phyloP scores from a whole-genome alignment of 1,284 basidiomycete genomes.

The Pseudozyma sp. region DNA sequence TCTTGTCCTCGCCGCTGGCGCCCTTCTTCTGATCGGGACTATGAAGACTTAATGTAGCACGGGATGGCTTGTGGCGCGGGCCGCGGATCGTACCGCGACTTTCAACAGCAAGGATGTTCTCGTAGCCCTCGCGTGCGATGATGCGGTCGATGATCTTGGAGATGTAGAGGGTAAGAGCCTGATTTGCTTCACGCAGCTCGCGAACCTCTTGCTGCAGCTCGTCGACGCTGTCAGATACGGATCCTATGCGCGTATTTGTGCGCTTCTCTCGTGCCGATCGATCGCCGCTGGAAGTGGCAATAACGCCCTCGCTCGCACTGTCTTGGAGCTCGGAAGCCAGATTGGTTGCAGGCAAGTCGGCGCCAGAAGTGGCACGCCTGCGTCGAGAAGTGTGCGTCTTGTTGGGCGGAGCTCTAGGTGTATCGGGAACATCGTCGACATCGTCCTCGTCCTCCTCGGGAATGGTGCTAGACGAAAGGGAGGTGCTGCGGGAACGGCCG shows the following conservation, averaged over 20 bases:
- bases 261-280: slow-evolving; percentile 49
- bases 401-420: slow-evolving; percentile 36
- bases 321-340: slow-evolving; percentile 83
- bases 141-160: slow-evolving; percentile 97
- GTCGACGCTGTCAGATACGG: slow-evolving; percentile 35
- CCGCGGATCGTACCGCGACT: slow-evolving; percentile 70
- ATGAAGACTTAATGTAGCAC: slow-evolving; percentile 14
- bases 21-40: slow-evolving; percentile 8
- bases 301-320: slow-evolving; percentile 73
- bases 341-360: slow-evolving; percentile 8
- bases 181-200: slow-evolving; percentile 91
- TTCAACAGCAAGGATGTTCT: slow-evolving; percentile 88
- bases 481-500: slow-evolving; percentile 12
- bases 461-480: slow-evolving; percentile 29
- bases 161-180: slow-evolving; percentile 89
- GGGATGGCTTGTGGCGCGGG: slow-evolving; percentile 33
- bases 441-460: slow-evolving; percentile 52
- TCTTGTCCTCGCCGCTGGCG: slow-evolving; percentile 1
- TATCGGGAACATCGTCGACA: slow-evolving; percentile 59
- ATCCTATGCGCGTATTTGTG: slow-evolving; percentile 52
- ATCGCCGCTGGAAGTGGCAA: slow-evolving; percentile 18
- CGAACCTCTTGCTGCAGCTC: slow-evolving; percentile 79
- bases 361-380: slow-evolving; percentile 17
- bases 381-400: slow-evolving; percentile 17
- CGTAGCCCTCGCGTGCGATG: slow-evolving; percentile 90